Evolutionary conservation across 1,284 basidiomycete species (phyloP).

Genomic region (Apiotrichum gracile): DNA sequence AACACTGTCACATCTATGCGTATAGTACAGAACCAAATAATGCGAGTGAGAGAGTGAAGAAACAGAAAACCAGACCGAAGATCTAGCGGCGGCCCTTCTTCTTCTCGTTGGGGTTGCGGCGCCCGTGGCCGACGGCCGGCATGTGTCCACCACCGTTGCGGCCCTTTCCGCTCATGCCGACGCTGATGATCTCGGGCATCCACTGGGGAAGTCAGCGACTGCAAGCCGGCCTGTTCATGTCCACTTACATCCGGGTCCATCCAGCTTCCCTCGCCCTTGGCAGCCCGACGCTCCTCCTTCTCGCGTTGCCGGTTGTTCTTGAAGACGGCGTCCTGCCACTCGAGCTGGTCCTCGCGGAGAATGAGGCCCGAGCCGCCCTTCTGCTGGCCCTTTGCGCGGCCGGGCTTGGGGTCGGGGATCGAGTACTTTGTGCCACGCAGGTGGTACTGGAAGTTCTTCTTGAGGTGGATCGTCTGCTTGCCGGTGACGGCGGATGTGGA

Average conservation of each 20-base stretch:
- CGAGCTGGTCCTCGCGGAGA: slow-evolving; percentile 80
- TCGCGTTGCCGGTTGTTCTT: slow-evolving; percentile 63
- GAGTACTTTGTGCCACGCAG: slow-evolving; percentile 88
- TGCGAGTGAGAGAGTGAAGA: background rate
- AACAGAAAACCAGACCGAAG: no score
- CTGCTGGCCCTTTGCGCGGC: slow-evolving; percentile 76
- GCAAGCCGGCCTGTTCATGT: background rate
- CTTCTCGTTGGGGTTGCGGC: slow-evolving; percentile 78
- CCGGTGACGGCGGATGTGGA: slow-evolving; percentile 63
- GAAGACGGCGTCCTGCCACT: slow-evolving; percentile 76
- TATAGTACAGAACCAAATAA: background rate
- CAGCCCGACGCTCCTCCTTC: slow-evolving; percentile 70
- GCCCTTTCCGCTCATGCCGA: slow-evolving; percentile 68
- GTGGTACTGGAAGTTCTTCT: slow-evolving; percentile 90
- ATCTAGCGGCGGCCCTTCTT: slow-evolving; percentile 23
- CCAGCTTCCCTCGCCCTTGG: slow-evolving; percentile 63
- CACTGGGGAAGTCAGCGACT: slow-evolving; percentile 48
- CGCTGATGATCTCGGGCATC: slow-evolving; percentile 77
- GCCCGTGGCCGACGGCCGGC: slow-evolving; percentile 76
- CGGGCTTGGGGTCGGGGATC: slow-evolving; percentile 85
- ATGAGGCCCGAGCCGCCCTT: slow-evolving; percentile 64
- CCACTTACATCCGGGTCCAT: slow-evolving; percentile 73
- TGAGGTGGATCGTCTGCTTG: slow-evolving; percentile 69
- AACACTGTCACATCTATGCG: background rate
- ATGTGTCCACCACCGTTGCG: slow-evolving; percentile 58